Base-by-base conservation (phyloP, 768 basidiomycete genomes). In the Boletellus emodensis region DNA sequence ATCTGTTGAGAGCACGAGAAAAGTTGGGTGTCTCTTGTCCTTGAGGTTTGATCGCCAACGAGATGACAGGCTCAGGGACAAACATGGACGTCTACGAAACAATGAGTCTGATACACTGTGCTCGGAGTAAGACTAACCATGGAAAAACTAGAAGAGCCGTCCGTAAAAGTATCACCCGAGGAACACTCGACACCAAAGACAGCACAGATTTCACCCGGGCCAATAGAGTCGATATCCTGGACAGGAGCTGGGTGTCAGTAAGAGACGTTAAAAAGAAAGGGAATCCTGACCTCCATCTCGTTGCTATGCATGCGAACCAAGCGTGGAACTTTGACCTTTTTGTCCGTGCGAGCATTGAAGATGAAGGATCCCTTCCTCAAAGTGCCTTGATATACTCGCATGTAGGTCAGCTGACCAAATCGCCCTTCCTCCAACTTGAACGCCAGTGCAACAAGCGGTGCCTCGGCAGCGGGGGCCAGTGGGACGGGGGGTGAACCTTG, bases 151-250 rank as follows among this genome's bases (percentile, higher is more conserved):
- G 89, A 89, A 1, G 87, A 82, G 9, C 95, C 86, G 65, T 98
- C 96, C 0, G 90, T 96, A 70, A 99, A 98, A 0, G 95, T 97
- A 70, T 99, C 96, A 13, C 96, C 95, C 14, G 92, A 90, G 0
- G 94, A 92, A 64, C 96, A 99, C 58, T 99, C 96, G 30, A 99
- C 91, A 61, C 96, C 96, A 61, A 99, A 99, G 69, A 96, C 96
- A 43, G 96, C 96, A 65, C 96, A 98, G 56, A 99, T 99, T 77
- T 99, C 96, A 50, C 96, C 96, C 26, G 95, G 94, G 0, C 93
- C 93, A 59, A 99, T 88, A 9, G 82, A 80, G 41, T 93, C 87
- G 49, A 99, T 86, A 60, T 99, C 95, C 90, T 91, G 55, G 9
- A 3, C 32, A 24, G 26, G 36, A 13, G 38, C 33, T 41, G 35